phyloP scores from a whole-genome alignment of 495 filamentous ascomycete genomes.

The Endocarpon pusillum region DNA sequence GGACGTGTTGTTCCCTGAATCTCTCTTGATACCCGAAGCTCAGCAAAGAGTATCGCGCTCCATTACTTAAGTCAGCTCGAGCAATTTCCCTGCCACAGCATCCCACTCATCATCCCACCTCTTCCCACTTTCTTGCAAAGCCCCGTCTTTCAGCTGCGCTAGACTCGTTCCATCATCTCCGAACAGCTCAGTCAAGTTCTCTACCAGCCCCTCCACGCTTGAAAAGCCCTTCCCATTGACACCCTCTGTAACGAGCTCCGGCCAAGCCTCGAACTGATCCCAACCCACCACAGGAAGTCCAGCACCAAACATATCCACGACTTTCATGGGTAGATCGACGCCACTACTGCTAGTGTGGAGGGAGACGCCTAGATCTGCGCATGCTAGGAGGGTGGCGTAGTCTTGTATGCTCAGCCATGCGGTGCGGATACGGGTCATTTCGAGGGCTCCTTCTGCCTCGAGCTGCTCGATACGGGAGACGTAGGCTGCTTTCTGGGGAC shows the following conservation, averaged over 20 bases:
- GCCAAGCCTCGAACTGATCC: constrained; percentile 65
- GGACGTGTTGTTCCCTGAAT: not conserved
- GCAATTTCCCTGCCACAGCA: constrained; percentile 49
- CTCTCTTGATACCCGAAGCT: not conserved
- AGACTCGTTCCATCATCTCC: constrained; percentile 34
- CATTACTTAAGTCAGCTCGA: constrained; percentile 35
- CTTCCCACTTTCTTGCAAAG: constrained; percentile 52
- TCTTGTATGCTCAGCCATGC: constrained; percentile 69
- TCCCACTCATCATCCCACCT: constrained; percentile 97
- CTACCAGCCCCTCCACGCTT: constrained; percentile 40
- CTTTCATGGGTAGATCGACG: constrained; percentile 97
- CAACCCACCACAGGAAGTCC: constrained; percentile 84
- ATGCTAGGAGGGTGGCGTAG: constrained; percentile 74
- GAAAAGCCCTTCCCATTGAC: constrained; percentile 71
- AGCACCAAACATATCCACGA: constrained; percentile 95
- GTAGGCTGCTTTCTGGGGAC: constrained; percentile 67
- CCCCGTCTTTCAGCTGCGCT: constrained; percentile 47
- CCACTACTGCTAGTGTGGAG: constrained; percentile 86
- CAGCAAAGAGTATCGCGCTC: constrained; percentile 1
- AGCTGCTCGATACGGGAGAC: constrained; percentile 41
- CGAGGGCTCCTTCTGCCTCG: constrained; percentile 37
- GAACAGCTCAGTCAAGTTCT: constrained; percentile 45
- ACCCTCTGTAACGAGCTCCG: constrained; percentile 72
- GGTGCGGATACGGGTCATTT: constrained; percentile 53
- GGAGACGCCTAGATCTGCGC: constrained; percentile 78